A percentile compares a stretch with the other conserved stretches of the same genome.
These are phyloP conservation scores for Chytriomyces hyalinus DNA, from an alignment of 192 early-diverging fungal species.

Conservation along the genomic window DNA sequence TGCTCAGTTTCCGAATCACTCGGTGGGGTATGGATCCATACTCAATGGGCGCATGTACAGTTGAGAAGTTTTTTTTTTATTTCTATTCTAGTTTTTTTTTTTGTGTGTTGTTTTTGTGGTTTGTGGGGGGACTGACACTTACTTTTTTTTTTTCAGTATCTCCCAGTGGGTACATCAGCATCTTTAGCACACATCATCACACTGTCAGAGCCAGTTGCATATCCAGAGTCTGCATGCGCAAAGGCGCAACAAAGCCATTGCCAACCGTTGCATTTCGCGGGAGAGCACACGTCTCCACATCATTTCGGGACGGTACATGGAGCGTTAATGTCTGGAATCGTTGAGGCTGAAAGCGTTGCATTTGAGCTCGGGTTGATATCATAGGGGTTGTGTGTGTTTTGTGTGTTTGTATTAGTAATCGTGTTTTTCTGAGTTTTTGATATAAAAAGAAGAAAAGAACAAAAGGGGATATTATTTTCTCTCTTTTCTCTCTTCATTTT, in stretches of 20 bases:
- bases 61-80: neutral
- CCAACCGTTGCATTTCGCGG: slow-evolving; percentile 50
- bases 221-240: slow-evolving; percentile 21
- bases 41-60: slow-evolving; percentile 40
- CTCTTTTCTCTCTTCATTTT: too few species aligned
- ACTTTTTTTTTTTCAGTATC: slow-evolving; percentile 28
- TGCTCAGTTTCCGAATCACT: slow-evolving; percentile 41
- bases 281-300: slow-evolving; percentile 48
- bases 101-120: slow-evolving; percentile 43
- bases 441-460: too few species aligned
- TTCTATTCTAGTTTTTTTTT: neutral
- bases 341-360: slow-evolving; percentile 33
- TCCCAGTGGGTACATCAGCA: slow-evolving; percentile 45
- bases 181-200: slow-evolving; percentile 37
- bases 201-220: slow-evolving; percentile 38
- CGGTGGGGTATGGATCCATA: slow-evolving; percentile 53
- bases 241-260: neutral
- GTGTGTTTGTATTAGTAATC: too few species aligned
- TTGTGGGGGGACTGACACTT: too few species aligned
- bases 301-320: slow-evolving; percentile 56
- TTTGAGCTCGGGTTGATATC: neutral
- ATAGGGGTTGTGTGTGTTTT: neutral
- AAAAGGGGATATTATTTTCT: too few species aligned
- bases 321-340: slow-evolving; percentile 47
- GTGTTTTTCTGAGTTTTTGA: too few species aligned